These are phyloP conservation scores for Priceomyces carsonii DNA, from an alignment of 805 yeast genomes.

Conservation along the genomic window DNA sequence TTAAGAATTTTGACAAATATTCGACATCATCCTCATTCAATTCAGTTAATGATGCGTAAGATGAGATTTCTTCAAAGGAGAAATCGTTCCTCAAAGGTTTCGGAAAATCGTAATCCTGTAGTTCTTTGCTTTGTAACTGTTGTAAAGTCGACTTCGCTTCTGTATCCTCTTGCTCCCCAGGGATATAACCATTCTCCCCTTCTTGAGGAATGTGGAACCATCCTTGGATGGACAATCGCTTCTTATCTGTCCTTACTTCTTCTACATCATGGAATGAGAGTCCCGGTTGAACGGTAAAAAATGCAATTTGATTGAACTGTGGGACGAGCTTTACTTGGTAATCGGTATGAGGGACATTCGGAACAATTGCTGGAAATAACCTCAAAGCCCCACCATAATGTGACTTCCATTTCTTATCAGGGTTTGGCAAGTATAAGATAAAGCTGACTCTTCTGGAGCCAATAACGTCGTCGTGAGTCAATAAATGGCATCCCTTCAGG, in stretches of 20 bases:
- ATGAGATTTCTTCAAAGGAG: conserved; percentile 37
- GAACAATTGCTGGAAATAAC: conserved; percentile 79
- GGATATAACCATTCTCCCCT: conserved; percentile 83
- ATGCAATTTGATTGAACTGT: conserved; percentile 93
- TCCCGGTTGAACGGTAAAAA: conserved; percentile 96
- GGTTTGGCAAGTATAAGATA: conserved; percentile 90
- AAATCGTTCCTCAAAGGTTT: conserved; percentile 53
- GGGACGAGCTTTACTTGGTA: conserved; percentile 72
- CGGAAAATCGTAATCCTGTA: conserved; percentile 82
- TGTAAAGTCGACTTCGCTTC: conserved; percentile 77
- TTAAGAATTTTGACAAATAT: conserved; percentile 56
- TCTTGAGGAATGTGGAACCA: conserved; percentile 98
- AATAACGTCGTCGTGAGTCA: conserved; percentile 97
- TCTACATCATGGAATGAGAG: conserved; percentile 97
- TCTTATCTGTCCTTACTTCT: conserved; percentile 90
- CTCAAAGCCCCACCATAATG: conserved; percentile 93
- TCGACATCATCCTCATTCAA: conserved; percentile 38
- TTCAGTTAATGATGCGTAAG: conserved; percentile 22
- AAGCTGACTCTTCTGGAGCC: conserved; percentile 93
- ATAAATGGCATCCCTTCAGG: conserved; percentile 87
- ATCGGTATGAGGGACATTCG: conserved; percentile 89
- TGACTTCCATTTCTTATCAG: conserved; percentile 84
- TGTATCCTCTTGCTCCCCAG: conserved; percentile 79
- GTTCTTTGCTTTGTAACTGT: conserved; percentile 72
- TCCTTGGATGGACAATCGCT: conserved; percentile 91